Base-by-base conservation (phyloP, 78 protist species). In the Dictyostelium firmibasis region DNA sequence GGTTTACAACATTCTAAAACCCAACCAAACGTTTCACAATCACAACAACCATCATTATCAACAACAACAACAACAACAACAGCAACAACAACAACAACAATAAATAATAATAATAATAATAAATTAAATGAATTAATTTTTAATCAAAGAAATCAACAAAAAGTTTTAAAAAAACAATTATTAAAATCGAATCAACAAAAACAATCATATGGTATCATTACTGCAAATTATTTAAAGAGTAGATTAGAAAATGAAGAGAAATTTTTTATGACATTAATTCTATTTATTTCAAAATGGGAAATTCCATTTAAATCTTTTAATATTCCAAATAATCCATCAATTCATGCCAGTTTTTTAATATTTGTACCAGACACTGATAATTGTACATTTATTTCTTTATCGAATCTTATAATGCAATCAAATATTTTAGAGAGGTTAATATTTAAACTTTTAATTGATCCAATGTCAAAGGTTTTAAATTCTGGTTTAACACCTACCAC, bases 221-320 rank as follows among this genome's bases (percentile, higher is more conserved):
- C 94, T 25, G 78, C 94, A 0, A 29, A 64, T 2, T 89, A 89
- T 38, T 35, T 89, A 25, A 78, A 81, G 35, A 79, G 74, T 70
- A n/a, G 94, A 31, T 47, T 89, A 18, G 94, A 89, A n/a, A 78
- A 60, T 33, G 94, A 89, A 25, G 87, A 89, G 27, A 89, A 69
- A 27, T 89, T 89, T 47, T 89, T 89, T 47, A n/a, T 78, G n/a
- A 7, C 87, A 2, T 36, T 89, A 16, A 78, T 89, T 18, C n/a
- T 50, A 23, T 89, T 89, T n/a, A 89, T 89, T n/a, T 81, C 94
- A 20, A 89, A 81, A 47, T 89, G 94, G 94, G 94, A 81, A 81
- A 43, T 89, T 23, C 94, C 94, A 23, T 64, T 78, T 8, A 79
- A 79, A 5, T 50, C 92, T 23, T 31, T 64, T 25, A 44, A 25